phyloP scores from a whole-genome alignment of 495 filamentous ascomycete species.

The Penicillium herquei region DNA sequence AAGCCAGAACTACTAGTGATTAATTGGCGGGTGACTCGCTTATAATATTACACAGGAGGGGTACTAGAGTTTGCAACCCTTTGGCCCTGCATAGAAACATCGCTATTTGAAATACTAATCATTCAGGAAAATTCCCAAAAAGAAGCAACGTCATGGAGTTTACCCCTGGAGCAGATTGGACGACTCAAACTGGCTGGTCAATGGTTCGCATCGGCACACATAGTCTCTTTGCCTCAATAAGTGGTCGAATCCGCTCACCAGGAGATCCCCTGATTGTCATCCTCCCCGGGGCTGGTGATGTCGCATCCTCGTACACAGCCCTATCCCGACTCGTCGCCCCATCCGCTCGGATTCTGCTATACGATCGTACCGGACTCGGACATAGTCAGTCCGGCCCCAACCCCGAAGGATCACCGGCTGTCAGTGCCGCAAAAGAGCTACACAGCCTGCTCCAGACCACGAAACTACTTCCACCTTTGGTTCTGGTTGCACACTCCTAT shows the following conservation, averaged over 20 bases:
- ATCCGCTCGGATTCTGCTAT: conserved; percentile 35
- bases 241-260: conserved; percentile 20
- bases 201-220: conserved; percentile 36
- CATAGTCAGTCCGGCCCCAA: conserved; percentile 28
- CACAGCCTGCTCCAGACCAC: conserved; percentile 25
- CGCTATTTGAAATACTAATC: neutral
- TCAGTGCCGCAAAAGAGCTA: conserved; percentile 32
- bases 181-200: conserved; percentile 5
- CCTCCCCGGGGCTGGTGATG: conserved; percentile 46
- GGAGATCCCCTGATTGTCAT: conserved; percentile 40
- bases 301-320: conserved; percentile 41
- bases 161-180: neutral
- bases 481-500: conserved; percentile 52
- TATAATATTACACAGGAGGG: neutral
- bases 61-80: neutral
- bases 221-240: conserved; percentile 29
- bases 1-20: neutral
- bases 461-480: conserved; percentile 28
- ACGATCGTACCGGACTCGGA: conserved; percentile 44
- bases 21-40: neutral
- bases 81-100: neutral
- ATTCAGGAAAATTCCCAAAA: neutral
- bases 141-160: conserved; percentile 2
- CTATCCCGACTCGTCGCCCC: conserved; percentile 30
- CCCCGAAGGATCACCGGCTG: conserved; percentile 10